Evolutionary conservation across 108 stramenopile genomes (phyloP).

Genomic region (Parmales sp.): DNA sequence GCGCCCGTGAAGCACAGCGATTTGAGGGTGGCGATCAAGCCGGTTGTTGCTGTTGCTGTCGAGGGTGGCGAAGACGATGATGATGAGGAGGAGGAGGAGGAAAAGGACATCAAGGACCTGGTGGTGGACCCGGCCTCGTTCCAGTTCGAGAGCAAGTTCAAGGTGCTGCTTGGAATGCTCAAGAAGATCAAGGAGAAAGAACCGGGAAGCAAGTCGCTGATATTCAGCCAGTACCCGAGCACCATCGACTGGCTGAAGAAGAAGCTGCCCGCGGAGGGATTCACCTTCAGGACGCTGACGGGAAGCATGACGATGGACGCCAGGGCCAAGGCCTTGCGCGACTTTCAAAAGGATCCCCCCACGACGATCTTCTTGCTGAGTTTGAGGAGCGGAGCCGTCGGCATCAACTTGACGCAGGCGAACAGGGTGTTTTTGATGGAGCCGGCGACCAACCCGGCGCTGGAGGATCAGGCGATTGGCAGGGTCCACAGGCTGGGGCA

Average conservation of each 20-base stretch:
- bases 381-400: constrained; percentile 41
- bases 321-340: constrained; percentile 30
- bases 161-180: constrained; percentile 24
- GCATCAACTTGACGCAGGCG: constrained; percentile 50
- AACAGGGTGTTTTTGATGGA: constrained; percentile 54
- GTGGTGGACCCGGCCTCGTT: not conserved
- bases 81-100: constrained; percentile 10
- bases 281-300: constrained; percentile 29
- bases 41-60: not conserved
- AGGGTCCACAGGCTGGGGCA: constrained; percentile 24
- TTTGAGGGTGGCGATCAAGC: not conserved
- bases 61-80: not conserved
- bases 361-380: constrained; percentile 44
- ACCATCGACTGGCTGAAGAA: constrained; percentile 30
- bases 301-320: constrained; percentile 36
- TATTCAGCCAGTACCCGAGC: constrained; percentile 26
- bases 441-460: constrained; percentile 41
- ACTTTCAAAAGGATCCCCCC: constrained; percentile 39
- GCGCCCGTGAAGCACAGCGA: not conserved
- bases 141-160: constrained; percentile 24
- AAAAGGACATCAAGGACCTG: not conserved
- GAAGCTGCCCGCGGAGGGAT: constrained; percentile 37
- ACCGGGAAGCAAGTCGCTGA: constrained; percentile 24
- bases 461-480: constrained; percentile 53
- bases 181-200: constrained; percentile 27